Evolutionary conservation across 768 basidiomycete genomes (phyloP).

Genomic region (Pisolithus sp.): DNA sequence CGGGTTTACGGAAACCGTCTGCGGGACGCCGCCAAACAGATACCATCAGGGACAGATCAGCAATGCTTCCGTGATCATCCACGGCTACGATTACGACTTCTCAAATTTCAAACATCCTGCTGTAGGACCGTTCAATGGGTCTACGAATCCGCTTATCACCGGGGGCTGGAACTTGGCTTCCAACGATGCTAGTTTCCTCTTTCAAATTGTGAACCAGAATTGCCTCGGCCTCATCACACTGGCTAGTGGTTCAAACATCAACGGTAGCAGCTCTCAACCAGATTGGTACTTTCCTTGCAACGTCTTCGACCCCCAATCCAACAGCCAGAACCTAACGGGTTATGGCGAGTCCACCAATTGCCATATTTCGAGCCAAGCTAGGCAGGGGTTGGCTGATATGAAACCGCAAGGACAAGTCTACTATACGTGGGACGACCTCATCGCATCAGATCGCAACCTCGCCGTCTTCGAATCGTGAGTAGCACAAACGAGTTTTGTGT

Average conservation of each 20-base stretch:
- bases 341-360: conserved; percentile 66
- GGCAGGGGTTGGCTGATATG: conserved; percentile 44
- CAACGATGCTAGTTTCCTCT: conserved; percentile 90
- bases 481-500: not conserved
- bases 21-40: conserved; percentile 79
- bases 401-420: conserved; percentile 78
- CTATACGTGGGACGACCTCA: conserved; percentile 87
- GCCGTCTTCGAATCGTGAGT: conserved; percentile 94
- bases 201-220: conserved; percentile 85
- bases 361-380: conserved; percentile 55
- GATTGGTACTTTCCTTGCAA: conserved; percentile 99
- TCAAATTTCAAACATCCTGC: conserved; percentile 79
- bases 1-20: conserved; percentile 93
- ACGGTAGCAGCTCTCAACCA: conserved; percentile 49
- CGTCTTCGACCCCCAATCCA: conserved; percentile 66
- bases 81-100: conserved; percentile 92
- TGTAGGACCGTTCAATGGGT: conserved; percentile 65
- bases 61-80: conserved; percentile 81
- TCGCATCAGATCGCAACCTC: conserved; percentile 62
- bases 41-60: conserved; percentile 76
- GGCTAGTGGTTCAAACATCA: conserved; percentile 64
- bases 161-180: conserved; percentile 74
- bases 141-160: conserved; percentile 76
- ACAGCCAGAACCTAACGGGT: conserved; percentile 59
- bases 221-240: conserved; percentile 75